phyloP scores from a whole-genome alignment of 2,329 filamentous ascomycete species.

The Metarhizium brunneum region DNA sequence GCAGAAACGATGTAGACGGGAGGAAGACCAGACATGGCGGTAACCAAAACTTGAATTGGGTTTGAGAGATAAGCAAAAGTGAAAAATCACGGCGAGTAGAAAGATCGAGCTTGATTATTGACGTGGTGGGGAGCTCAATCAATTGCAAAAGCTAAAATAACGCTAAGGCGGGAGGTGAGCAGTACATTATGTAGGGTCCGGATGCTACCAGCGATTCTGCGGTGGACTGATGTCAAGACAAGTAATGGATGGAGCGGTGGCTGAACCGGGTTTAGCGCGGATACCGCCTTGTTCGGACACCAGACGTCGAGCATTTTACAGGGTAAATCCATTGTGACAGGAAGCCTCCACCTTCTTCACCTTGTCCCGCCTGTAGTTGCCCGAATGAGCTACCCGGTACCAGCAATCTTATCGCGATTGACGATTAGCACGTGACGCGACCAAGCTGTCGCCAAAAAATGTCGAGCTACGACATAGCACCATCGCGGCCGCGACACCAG shows the following conservation, averaged over 20 bases:
- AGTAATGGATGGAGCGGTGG: background rate
- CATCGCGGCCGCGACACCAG: background rate
- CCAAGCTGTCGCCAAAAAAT: constrained; percentile 12
- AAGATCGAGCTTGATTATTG: constrained; percentile 1
- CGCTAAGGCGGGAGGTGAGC: background rate
- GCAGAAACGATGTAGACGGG: constrained; percentile 94
- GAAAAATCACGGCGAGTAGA: constrained; percentile 2
- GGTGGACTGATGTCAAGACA: background rate
- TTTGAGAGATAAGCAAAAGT: too few species aligned
- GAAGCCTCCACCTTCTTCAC: too few species aligned
- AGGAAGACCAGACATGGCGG: constrained; percentile 64
- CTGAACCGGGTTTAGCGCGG: background rate
- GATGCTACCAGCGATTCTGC: background rate
- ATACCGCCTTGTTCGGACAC: background rate
- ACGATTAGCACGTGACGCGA: constrained; percentile 9
- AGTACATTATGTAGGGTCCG: background rate
- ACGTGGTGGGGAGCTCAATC: background rate
- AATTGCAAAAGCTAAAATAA: background rate
- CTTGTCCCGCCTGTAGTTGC: too few species aligned
- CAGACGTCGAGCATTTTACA: background rate
- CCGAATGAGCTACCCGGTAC: too few species aligned
- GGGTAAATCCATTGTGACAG: too few species aligned
- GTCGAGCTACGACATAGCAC: background rate
- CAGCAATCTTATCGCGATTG: background rate
- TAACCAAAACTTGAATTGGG: background rate